Base-by-base conservation (phyloP, 2,329 filamentous ascomycete species). In the Lomentospora prolificans region DNA sequence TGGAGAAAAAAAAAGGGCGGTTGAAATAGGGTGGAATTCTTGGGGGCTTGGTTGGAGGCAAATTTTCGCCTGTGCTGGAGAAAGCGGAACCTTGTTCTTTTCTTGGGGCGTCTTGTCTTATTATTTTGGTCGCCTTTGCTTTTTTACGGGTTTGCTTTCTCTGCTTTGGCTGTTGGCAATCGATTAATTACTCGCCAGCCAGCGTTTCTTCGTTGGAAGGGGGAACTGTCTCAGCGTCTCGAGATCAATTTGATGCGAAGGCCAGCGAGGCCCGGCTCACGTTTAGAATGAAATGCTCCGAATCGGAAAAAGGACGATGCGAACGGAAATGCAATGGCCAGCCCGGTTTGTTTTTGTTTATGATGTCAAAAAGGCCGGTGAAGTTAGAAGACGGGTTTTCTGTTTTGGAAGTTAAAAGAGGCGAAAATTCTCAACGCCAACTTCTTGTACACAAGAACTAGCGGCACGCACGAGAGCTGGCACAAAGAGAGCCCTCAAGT, bases 1-100 rank as follows among this genome's bases (percentile, higher is more conserved):
- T 48, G 44, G 44, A 48, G 44, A 48, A 25, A 48, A 48, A 48
- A 19, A 25, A 48, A 48, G 24, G 44, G 10, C 44, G 44, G 44
- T 48, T 48, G 44, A 48, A 48, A 48, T 48, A 22, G 44, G 44
- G 22, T 48, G 44, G 44, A 48, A 48, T 48, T 48, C 22, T 48
- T 48, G 44, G 44, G 44, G 44, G 44, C 17, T 22, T 48, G 30
- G 30, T 48, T 17, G 44, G 22, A 48, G 44, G 44, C 44, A 48
- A 48, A 48, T 48, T 48, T 48, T 48, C 22, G 44, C 44, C 44
- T 12, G 44, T 48, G 44, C 44, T 25, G 44, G 44, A 22, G 44
- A 22, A 48, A 48, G 44, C 44, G 19, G 44, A 48, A 48, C 44
- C 44, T 46, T 46, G n/a, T 19, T 19, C 5, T 12, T 24, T 22